These are phyloP conservation scores for Endoconidiophora laricicola DNA, from an alignment of 2,329 filamentous ascomycete species.

Conservation along the genomic window DNA sequence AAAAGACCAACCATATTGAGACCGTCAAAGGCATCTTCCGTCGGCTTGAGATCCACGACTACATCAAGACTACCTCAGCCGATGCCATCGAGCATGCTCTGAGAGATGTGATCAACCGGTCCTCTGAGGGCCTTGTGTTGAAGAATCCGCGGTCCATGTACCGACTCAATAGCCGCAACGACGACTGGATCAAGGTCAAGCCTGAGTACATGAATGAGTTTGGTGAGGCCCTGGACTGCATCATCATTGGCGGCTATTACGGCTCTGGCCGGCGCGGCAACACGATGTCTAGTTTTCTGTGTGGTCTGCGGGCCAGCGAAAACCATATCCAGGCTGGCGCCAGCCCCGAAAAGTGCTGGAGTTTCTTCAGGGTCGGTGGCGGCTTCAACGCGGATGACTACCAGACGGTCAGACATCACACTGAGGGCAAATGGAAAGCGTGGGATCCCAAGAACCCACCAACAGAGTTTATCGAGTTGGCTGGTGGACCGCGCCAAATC, in stretches of 20 bases:
- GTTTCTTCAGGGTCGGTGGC: slow-evolving; percentile 98
- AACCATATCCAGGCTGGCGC: slow-evolving; percentile 42
- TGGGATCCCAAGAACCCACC: slow-evolving; percentile 64
- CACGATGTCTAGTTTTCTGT: slow-evolving; percentile 71
- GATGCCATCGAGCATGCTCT: slow-evolving; percentile 65
- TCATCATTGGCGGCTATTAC: slow-evolving; percentile 85
- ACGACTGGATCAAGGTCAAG: slow-evolving; percentile 98
- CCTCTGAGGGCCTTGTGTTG: slow-evolving; percentile 77
- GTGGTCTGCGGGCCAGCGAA: slow-evolving; percentile 62
- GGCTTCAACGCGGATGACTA: slow-evolving; percentile 80
- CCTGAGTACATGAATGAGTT: slow-evolving; percentile 97
- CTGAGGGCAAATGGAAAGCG: slow-evolving; percentile 78
- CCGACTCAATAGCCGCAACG: slow-evolving; percentile 71
- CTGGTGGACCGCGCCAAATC: slow-evolving; percentile 50
- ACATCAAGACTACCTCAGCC: slow-evolving; percentile 46
- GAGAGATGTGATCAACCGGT: slow-evolving; percentile 67
- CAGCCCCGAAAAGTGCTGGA: slow-evolving; percentile 62
- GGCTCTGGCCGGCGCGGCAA: slow-evolving; percentile 77
- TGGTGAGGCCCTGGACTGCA: slow-evolving; percentile 78
- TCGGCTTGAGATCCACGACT: slow-evolving; percentile 68
- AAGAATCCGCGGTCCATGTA: slow-evolving; percentile 88
- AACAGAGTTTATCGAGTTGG: slow-evolving; percentile 62
- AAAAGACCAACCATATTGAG: background rate
- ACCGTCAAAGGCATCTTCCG: slow-evolving; percentile 55
- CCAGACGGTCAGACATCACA: slow-evolving; percentile 61